Evolutionary conservation across 2,329 filamentous ascomycete genomes (phyloP).

Genomic region (Pestalotiopsis sp.): DNA sequence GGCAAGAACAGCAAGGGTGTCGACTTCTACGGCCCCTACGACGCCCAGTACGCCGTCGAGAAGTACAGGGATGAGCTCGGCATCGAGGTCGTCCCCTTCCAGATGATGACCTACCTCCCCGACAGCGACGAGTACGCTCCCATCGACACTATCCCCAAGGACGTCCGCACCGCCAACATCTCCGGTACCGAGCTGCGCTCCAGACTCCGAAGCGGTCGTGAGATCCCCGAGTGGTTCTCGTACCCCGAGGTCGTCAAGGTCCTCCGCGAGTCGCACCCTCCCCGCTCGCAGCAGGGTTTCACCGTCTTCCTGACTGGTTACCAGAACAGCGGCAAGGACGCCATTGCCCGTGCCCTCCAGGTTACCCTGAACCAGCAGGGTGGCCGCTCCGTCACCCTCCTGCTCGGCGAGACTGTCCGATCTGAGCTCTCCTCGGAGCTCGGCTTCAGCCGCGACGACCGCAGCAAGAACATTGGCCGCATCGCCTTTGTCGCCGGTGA

Average conservation of each 20-base stretch:
- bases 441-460: conserved; percentile 91
- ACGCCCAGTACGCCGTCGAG: conserved; percentile 94
- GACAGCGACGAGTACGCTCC: conserved; percentile 97
- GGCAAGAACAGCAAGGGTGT: conserved; percentile 97
- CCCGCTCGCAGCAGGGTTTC: conserved; percentile 91
- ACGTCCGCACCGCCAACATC: conserved; percentile 85
- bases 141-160: conserved; percentile 83
- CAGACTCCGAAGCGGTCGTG: conserved; percentile 86
- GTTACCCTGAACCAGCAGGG: conserved; percentile 98
- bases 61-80: conserved; percentile 96
- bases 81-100: conserved; percentile 98
- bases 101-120: conserved; percentile 99
- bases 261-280: conserved; percentile 92
- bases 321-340: conserved; percentile 96
- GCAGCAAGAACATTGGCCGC: conserved; percentile 91
- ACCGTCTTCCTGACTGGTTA: conserved; percentile 98
- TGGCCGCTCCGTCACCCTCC: conserved; percentile 89
- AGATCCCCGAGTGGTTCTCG: conserved; percentile 99
- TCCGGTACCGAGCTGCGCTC: conserved; percentile 89
- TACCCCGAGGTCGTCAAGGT: conserved; percentile 98
- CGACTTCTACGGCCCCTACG: conserved; percentile 98
- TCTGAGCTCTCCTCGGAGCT: conserved; percentile 92
- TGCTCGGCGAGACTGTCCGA: conserved; percentile 94
- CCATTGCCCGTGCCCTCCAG: conserved; percentile 92
- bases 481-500: conserved; percentile 97